A percentile compares a stretch with the other conserved stretches of the same genome.
phyloP scores from a whole-genome alignment of 2,329 filamentous ascomycete genomes.

The Cladosporium austrohemisphaericum region DNA sequence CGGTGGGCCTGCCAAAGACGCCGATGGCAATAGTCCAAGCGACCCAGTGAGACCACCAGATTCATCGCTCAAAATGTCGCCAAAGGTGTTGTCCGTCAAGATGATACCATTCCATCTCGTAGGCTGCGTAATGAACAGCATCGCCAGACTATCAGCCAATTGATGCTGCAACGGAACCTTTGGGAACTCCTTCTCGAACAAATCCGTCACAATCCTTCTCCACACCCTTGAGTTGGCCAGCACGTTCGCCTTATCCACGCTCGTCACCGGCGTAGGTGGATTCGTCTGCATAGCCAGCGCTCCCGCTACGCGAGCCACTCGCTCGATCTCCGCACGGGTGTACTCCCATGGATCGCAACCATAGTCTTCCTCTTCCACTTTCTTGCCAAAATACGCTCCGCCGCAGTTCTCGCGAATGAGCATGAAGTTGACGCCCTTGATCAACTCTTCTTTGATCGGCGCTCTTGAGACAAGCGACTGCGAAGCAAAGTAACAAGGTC shows the following conservation, averaged over 20 bases:
- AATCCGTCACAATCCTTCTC: constrained; percentile 42
- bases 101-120: constrained; percentile 49
- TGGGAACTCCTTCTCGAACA: constrained; percentile 43
- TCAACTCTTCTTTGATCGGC: constrained; percentile 46
- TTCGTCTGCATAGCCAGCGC: constrained; percentile 40
- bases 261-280: constrained; percentile 43
- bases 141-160: constrained; percentile 48
- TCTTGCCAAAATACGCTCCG: constrained; percentile 50
- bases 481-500: constrained; percentile 47
- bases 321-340: constrained; percentile 43
- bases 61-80: constrained; percentile 47
- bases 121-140: constrained; percentile 48
- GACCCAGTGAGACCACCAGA: constrained; percentile 46
- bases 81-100: constrained; percentile 48
- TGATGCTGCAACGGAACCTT: constrained; percentile 45
- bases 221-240: constrained; percentile 50
- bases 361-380: constrained; percentile 42
- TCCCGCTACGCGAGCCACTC: constrained; percentile 46
- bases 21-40: constrained; percentile 46
- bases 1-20: constrained; percentile 32
- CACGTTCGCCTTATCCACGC: constrained; percentile 53
- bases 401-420: constrained; percentile 51
- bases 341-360: constrained; percentile 51
- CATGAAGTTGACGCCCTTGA: constrained; percentile 47
- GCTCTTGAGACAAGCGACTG: constrained; percentile 38